These are phyloP conservation scores for Alectoria sarmentosa DNA, from an alignment of 495 filamentous ascomycete genomes.

Conservation along the genomic window DNA sequence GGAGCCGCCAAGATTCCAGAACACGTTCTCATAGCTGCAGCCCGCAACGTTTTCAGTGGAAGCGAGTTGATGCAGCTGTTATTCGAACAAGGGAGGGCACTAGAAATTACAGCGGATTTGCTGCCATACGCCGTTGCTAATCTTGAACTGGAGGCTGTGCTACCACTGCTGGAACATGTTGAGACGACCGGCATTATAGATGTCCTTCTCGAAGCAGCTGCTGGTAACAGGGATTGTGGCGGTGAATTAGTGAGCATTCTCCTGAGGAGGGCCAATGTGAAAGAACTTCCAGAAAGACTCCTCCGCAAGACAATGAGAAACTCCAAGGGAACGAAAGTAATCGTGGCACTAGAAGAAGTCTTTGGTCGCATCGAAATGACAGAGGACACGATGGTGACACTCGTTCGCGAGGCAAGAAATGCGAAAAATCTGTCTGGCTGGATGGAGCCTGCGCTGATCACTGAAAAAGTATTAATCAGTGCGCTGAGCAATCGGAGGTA, in stretches of 20 bases:
- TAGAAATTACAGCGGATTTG: neutral
- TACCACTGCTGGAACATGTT: neutral
- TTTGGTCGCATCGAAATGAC: neutral
- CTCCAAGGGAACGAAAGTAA: neutral
- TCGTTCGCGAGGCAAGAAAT: neutral
- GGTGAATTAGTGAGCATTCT: neutral
- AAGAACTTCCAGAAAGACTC: neutral
- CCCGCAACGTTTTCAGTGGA: neutral
- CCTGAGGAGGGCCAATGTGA: neutral
- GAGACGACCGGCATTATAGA: neutral
- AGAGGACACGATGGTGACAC: neutral
- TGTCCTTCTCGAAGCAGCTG: neutral
- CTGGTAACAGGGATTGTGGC: neutral
- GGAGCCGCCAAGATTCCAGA: too few species aligned
- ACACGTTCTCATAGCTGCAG: too few species aligned
- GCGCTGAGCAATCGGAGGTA: neutral
- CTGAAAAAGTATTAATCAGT: neutral
- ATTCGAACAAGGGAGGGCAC: too few species aligned
- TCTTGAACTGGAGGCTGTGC: neutral
- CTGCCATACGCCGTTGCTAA: neutral
- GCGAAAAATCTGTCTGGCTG: neutral
- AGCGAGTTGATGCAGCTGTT: neutral
- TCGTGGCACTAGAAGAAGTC: neutral
- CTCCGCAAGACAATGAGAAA: neutral
- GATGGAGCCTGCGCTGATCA: neutral